phyloP scores from a whole-genome alignment of 805 yeast species.

The Candida silvicultrix region DNA sequence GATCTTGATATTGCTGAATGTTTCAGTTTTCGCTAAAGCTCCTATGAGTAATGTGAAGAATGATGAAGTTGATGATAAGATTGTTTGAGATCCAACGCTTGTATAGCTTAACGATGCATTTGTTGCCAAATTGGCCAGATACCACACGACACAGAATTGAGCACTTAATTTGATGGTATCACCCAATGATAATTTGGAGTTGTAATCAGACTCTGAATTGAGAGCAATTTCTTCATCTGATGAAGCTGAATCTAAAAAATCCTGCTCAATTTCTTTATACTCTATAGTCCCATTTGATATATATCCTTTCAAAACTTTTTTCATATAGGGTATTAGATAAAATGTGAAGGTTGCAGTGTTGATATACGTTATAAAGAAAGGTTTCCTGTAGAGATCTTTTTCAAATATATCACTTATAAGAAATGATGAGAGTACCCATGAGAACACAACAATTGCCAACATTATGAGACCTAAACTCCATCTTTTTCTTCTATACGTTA shows the following conservation, averaged over 20 bases:
- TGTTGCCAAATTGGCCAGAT: slow-evolving; percentile 79
- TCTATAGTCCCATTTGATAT: slow-evolving; percentile 21
- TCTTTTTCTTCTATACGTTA: slow-evolving; percentile 13
- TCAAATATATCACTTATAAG: slow-evolving; percentile 74
- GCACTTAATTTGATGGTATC: slow-evolving; percentile 74
- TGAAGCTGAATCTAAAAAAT: slow-evolving; percentile 6
- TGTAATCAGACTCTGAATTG: slow-evolving; percentile 8
- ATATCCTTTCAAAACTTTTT: slow-evolving; percentile 22
- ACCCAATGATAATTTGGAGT: slow-evolving; percentile 31
- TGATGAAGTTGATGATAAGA: slow-evolving; percentile 85
- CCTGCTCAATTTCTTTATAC: slow-evolving; percentile 19
- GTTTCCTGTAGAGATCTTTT: slow-evolving; percentile 68
- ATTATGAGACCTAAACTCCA: slow-evolving; percentile 80
- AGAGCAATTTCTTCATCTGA: slow-evolving; percentile 24
- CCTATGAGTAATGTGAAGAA: slow-evolving; percentile 89
- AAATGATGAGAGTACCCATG: slow-evolving; percentile 91
- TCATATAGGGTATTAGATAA: slow-evolving; percentile 59
- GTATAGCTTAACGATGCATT: slow-evolving; percentile 86
- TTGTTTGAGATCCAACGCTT: slow-evolving; percentile 91
- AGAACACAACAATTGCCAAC: slow-evolving; percentile 66
- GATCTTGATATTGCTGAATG: slow-evolving; percentile 56
- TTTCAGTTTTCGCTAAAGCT: slow-evolving; percentile 62
- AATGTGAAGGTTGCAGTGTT: slow-evolving; percentile 82
- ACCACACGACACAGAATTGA: slow-evolving; percentile 88
- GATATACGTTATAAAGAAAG: slow-evolving; percentile 86